Evolutionary conservation across 176 grass and related monocot species (phyloP).

Genomic region (Tillandsia leiboldiana): DNA sequence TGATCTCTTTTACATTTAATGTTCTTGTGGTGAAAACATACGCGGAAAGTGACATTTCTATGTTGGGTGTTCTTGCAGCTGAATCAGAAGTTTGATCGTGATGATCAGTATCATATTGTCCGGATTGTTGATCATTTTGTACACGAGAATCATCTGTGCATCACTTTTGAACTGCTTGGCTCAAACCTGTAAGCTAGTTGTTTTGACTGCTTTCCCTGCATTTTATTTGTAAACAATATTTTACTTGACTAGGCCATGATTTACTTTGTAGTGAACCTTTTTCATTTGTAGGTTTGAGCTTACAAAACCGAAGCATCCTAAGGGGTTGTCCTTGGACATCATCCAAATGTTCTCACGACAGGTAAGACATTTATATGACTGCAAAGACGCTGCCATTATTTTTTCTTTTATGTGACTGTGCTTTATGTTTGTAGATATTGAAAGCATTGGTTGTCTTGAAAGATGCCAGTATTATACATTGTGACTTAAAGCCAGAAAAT

Average conservation of each 20-base stretch:
- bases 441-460: constrained; percentile 90
- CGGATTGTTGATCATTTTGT: constrained; percentile 93
- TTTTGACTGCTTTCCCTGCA: neutral
- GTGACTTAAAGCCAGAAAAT: constrained; percentile 99
- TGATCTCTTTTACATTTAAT: constrained; percentile 5
- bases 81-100: constrained; percentile 81
- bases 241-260: too few relatives aligned
- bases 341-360: constrained; percentile 92
- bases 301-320: constrained; percentile 69
- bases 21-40: neutral
- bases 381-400: neutral
- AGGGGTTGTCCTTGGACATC: constrained; percentile 68
- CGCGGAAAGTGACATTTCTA: neutral
- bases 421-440: constrained; percentile 62
- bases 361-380: constrained; percentile 39
- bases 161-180: constrained; percentile 96
- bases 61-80: constrained; percentile 45
- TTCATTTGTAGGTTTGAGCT: constrained; percentile 65
- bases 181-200: constrained; percentile 67
- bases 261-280: neutral
- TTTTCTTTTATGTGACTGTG: constrained; percentile 18
- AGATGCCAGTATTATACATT: constrained; percentile 93
- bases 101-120: constrained; percentile 91
- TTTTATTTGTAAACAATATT: too few relatives aligned
- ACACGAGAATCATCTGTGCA: constrained; percentile 82